Conservation (phyloP, 345 rosid genomes). For the Gossypium australe region DNA sequence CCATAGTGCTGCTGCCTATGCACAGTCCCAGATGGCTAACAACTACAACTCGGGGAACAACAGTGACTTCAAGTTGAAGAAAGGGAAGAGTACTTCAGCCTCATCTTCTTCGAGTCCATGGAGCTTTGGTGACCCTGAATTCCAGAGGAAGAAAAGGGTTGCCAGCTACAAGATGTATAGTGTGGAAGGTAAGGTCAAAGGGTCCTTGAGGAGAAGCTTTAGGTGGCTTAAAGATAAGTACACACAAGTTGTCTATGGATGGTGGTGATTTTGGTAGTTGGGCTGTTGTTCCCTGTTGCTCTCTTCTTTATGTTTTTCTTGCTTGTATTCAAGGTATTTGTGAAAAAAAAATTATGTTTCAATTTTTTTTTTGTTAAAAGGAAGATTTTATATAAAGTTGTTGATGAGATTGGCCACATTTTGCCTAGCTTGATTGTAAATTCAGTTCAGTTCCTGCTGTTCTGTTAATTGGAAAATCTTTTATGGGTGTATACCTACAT, state of each 20-base stretch:
- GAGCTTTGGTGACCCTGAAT: conserved; percentile 69
- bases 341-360: neutral
- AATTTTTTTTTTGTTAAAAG: neutral
- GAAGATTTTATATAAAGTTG: conserved; percentile 10
- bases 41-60: conserved; percentile 13
- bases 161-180: conserved; percentile 86
- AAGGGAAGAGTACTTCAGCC: conserved; percentile 39
- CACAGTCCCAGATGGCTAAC: conserved; percentile 43
- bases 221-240: conserved; percentile 88
- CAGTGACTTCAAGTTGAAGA: conserved; percentile 42
- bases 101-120: conserved; percentile 50
- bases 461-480: neutral
- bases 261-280: conserved; percentile 46
- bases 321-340: conserved; percentile 12
- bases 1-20: conserved; percentile 58
- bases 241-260: conserved; percentile 66
- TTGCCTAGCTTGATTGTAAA: conserved; percentile 13
- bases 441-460: neutral
- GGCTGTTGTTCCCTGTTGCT: neutral
- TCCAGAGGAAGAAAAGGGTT: conserved; percentile 92
- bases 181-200: conserved; percentile 82
- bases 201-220: conserved; percentile 76
- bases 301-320: neutral
- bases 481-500: neutral
- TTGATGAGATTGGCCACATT: conserved; percentile 10